phyloP scores from a whole-genome alignment of 495 filamentous ascomycete genomes.

The Penicillium samsonianum region DNA sequence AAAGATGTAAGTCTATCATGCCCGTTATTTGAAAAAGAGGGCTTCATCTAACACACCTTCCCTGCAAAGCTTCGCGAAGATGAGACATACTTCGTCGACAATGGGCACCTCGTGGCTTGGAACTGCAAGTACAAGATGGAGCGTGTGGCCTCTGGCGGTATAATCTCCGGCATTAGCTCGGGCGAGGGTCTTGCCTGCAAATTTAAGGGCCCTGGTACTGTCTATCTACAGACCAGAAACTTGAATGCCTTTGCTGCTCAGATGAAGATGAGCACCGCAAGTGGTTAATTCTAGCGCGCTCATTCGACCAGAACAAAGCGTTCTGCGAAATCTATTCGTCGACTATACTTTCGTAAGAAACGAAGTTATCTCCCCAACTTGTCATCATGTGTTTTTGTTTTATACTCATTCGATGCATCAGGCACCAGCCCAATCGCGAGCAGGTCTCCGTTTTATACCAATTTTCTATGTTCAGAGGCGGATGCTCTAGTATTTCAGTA shows the following conservation, averaged over 20 bases:
- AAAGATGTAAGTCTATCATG: constrained; percentile 72
- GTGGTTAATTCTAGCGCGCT: constrained; percentile 16
- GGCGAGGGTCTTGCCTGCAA: constrained; percentile 91
- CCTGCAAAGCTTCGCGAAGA: constrained; percentile 61
- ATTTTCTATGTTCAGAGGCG: no score
- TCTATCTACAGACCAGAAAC: constrained; percentile 94
- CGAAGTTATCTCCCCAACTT: no score
- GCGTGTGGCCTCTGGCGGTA: constrained; percentile 83
- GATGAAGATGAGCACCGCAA: constrained; percentile 36
- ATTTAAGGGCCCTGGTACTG: constrained; percentile 87
- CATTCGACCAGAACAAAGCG: no score
- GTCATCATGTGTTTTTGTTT: neutral
- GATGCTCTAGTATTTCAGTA: no score
- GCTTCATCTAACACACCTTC: neutral
- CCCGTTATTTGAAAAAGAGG: neutral
- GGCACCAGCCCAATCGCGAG: neutral
- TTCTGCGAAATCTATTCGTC: no score
- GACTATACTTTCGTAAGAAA: no score
- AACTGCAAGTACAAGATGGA: constrained; percentile 90
- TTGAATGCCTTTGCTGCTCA: constrained; percentile 57
- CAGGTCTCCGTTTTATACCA: constrained; percentile 6
- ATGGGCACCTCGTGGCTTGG: constrained; percentile 96
- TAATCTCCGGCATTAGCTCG: constrained; percentile 75
- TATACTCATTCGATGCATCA: neutral
- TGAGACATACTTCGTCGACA: constrained; percentile 91